Base-by-base conservation (phyloP, 257 asterid species). In the Solanum bulbocastanum region DNA sequence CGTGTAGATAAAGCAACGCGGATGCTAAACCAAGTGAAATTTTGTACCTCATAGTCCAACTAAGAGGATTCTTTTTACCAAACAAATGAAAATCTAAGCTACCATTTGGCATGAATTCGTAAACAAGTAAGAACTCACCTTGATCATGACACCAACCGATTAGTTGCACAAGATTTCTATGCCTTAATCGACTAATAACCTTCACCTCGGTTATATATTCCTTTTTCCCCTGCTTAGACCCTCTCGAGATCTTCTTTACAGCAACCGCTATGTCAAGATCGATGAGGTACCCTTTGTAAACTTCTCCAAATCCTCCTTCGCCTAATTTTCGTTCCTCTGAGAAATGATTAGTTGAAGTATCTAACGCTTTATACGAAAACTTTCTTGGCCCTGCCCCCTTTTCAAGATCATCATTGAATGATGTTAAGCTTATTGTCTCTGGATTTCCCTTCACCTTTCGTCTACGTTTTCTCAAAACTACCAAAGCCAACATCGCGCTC, bases 141-240 rank as follows among this genome's bases (percentile, higher is more conserved):
- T 88, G 78, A 18, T 91, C 93, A 42, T 91, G 93, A 85, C 93
- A 91, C 92, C 92, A 91, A 49, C 93, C 93, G 0, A 89, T 87
- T 13, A 91, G 88, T 18, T 88, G 91, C 13, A 90, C 92, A 86
- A 91, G 72, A 52, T 91, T 91, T 76, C 90, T n/a, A 36, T 91
- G 92, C 35, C 93, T 89, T 81, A 91, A 62, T 36, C 86, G 87
- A 86, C 92, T 90, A 5, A 91, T 90, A 66, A 89, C 87, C 91
- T 91, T 90, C 10, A 91, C 91, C 84, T 91, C 93, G 3, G 92
- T 87, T 27, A 90, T 58, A n/a, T 91, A 91, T 84, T 91, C 88
- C 62, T 90, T 91, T 22, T 89, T 88, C 46, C 93, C 93, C 4
- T 90, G 93, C 68, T 82, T 91, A 10, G 91, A 91, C 1, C 90